These are phyloP conservation scores for Ajuga chamaepitys DNA, from an alignment of 257 asterid genomes.

Conservation along the genomic window DNA sequence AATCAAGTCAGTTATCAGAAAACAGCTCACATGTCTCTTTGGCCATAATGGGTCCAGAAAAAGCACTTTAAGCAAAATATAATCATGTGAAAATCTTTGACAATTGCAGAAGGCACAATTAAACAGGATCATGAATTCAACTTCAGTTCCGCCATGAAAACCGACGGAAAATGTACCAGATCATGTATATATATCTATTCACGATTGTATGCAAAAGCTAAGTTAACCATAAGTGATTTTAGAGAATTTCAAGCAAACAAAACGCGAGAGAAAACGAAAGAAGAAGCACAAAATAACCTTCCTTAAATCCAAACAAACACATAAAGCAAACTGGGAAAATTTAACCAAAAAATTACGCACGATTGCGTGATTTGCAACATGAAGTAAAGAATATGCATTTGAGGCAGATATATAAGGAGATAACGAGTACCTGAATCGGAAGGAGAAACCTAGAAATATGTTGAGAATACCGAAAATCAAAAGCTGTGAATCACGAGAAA, in stretches of 20 bases:
- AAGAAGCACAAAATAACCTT: too few species aligned
- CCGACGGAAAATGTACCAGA: background rate
- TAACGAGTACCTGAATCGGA: slow-evolving; percentile 14
- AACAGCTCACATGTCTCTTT: background rate
- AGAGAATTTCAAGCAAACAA: background rate
- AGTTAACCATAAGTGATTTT: background rate
- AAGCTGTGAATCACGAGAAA: background rate
- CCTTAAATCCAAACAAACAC: background rate
- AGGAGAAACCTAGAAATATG: slow-evolving; percentile 12
- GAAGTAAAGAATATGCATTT: too few species aligned
- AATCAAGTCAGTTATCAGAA: too few species aligned
- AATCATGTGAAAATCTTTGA: slow-evolving; percentile 24
- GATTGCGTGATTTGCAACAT: too few species aligned
- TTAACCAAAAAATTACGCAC: background rate
- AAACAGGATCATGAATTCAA: too few species aligned
- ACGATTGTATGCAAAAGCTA: background rate
- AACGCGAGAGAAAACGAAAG: too few species aligned
- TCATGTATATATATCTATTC: background rate
- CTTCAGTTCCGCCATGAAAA: background rate
- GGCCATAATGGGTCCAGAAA: background rate
- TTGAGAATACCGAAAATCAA: background rate
- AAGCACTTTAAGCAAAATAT: slow-evolving; percentile 1
- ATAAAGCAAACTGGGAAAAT: background rate
- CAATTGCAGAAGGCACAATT: slow-evolving; percentile 5
- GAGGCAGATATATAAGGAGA: background rate